phyloP scores from a whole-genome alignment of 805 yeast species.

The Wickerhamiella dianesei region DNA sequence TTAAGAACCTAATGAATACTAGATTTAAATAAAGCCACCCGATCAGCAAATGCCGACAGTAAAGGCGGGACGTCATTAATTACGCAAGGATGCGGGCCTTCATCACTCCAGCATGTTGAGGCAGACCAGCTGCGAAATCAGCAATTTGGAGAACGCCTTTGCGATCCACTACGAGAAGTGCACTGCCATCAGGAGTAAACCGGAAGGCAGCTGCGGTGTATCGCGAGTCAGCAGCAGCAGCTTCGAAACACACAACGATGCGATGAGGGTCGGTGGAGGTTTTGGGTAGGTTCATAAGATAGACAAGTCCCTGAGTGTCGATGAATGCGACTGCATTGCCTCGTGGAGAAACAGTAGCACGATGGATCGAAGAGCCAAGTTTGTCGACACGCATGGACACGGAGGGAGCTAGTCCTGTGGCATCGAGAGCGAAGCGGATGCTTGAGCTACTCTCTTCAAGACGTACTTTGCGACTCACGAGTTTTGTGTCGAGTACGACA shows the following conservation, averaged over 20 bases:
- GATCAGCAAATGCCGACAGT: too few species aligned
- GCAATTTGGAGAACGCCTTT: conserved; percentile 67
- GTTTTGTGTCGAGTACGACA: conserved; percentile 44
- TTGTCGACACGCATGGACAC: conserved; percentile 56
- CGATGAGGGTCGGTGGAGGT: conserved; percentile 33
- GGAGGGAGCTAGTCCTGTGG: conserved; percentile 39
- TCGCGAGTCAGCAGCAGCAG: conserved; percentile 55
- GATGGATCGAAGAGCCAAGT: conserved; percentile 67
- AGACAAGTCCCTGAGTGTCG: conserved; percentile 66
- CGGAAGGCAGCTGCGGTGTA: conserved; percentile 66
- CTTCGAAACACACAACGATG: conserved; percentile 61
- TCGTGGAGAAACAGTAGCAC: conserved; percentile 63
- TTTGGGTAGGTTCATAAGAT: conserved; percentile 45
- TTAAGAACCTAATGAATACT: not conserved
- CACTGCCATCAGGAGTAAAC: conserved; percentile 73
- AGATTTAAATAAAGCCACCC: too few species aligned
- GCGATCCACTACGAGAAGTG: conserved; percentile 61
- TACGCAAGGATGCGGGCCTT: conserved; percentile 21
- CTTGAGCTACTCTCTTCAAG: not conserved
- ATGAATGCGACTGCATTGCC: conserved; percentile 76
- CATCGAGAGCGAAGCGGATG: conserved; percentile 11
- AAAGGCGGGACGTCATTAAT: too few species aligned
- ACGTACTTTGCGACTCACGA: not conserved
- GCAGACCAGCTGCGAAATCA: conserved; percentile 79
- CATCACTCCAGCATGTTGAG: conserved; percentile 33